Base-by-base conservation (phyloP, 1,139 yeast species). In the Blastobotrys persicus region DNA sequence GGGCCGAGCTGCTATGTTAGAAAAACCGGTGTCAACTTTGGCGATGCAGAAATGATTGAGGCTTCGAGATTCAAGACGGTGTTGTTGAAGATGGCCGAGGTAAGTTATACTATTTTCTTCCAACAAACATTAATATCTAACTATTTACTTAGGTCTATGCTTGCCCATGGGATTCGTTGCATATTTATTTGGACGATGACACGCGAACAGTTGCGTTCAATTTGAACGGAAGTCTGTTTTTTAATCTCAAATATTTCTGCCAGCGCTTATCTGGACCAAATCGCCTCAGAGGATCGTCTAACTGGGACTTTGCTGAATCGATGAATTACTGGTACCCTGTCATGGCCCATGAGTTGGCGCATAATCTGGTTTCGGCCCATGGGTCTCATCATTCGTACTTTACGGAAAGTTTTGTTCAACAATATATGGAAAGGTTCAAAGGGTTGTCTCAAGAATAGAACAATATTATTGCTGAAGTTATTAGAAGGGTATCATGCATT, bases 281-380 rank as follows among this genome's bases (percentile, higher is more conserved):
- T 23, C 44, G 56, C 18, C 17, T 35, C 20, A 45, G 51, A 14
- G 57, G 57, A 2, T 52, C 55, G 4, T 46, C 52, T 4, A 33
- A 18, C 2, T 52, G 60, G 58, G 45, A 54, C 45, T 53, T 54
- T 31, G 50, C 48, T 6, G 54, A 56, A n/a, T 53, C 66, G 11
- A 46, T 65, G 43, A 66, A 67, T 48, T 71, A 59, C 54, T 71
- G 75, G 73, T 71, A 59, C 47, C 67, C 73, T 1, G 63, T 70
- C 4, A 57, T 68, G 50, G 74, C 75, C 1, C 75, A 71, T 47
- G 75, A 71, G 51, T 54, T 71, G 46, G 75, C 75, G 2, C 75
- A 71, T 55, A 72, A 71, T 50, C 46, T 71, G 37, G 68, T 59
- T 3, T 17, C 55, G 1, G 57, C 62, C 12, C 75, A 71, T 51